Base-by-base conservation (phyloP, 306 rosid species). In the Coriaria nepalensis region DNA sequence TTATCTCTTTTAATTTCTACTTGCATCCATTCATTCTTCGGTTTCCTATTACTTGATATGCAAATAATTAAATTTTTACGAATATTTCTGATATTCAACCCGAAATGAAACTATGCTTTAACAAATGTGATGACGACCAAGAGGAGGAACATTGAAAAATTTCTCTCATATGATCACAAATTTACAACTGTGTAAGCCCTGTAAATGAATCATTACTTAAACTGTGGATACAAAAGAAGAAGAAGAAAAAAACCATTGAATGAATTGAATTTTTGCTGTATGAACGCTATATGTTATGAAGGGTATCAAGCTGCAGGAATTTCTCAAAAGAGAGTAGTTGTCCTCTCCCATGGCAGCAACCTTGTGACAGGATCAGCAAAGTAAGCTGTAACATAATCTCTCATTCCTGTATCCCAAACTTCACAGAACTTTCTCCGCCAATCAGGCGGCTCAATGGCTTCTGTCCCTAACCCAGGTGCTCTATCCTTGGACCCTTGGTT, bases 381-480 rank as follows among this genome's bases (percentile, higher is more conserved):
- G 59, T 67, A 56, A 39, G 77, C 75, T 55, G 69, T 45, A 35
- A 92, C 64, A 49, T 71, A 82, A 65, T 92, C 88, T 70, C 79
- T 85, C 48, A 85, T 55, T 41, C 83, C 83, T 12, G 87, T 79
- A 63, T 92, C 96, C 96, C 93, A 75, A 45, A 85, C 93, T 50
- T 85, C 93, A 54, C 98, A 92, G 78, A 92, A 92, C 63, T 64
- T 74, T 9, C 66, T 57, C 66, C 73, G 62, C 98, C 98, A 92
- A 52, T 92, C 58, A 11, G 74, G 64, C 10, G 96, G 98, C 49
- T 92, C 94, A 40, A 85, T 45, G 35, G 98, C 94, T 61, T 73
- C 86, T 2, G 94, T 86, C 51, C 96, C 96, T 8, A 92, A 69
- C 37, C 98, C 98, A 0, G 98, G 98, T 37, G 96, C 96, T 66